These are phyloP conservation scores for Hyaloraphidium curvatum DNA, from an alignment of 192 early-diverging fungal species.

Conservation along the genomic window DNA sequence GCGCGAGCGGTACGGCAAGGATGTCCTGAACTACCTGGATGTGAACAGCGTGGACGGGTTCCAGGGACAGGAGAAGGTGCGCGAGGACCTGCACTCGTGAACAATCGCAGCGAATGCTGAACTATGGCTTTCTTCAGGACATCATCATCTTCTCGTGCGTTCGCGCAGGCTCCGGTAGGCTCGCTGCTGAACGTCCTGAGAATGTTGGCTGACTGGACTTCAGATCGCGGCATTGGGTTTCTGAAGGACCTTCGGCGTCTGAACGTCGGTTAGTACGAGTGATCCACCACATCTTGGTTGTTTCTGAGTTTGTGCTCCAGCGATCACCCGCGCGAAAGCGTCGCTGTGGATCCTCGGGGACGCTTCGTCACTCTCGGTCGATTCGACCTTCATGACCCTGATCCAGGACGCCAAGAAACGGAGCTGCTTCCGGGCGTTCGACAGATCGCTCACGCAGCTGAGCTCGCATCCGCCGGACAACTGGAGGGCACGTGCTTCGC, in stretches of 20 bases:
- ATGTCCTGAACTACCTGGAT: constrained; percentile 52
- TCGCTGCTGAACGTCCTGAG: background rate
- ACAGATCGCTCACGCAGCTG: no score
- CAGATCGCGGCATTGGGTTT: constrained; percentile 50
- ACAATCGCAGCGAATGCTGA: no score
- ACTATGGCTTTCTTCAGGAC: constrained; percentile 28
- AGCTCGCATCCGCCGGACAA: no score
- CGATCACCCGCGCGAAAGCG: constrained; percentile 63
- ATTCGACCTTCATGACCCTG: constrained; percentile 51
- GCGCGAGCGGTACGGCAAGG: constrained; percentile 31
- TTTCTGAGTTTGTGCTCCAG: constrained; percentile 9
- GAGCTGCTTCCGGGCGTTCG: background rate
- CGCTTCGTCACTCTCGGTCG: constrained; percentile 30
- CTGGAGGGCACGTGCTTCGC: no score
- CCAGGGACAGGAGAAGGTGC: constrained; percentile 79
- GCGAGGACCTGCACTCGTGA: no score
- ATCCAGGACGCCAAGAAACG: constrained; percentile 42
- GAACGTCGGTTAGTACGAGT: constrained; percentile 10
- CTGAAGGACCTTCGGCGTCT: constrained; percentile 65
- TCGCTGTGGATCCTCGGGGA: constrained; percentile 72
- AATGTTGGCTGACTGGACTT: background rate
- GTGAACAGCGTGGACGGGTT: constrained; percentile 95
- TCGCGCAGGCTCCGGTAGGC: constrained; percentile 31
- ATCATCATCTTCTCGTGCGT: constrained; percentile 93
- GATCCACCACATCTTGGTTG: background rate